These are phyloP conservation scores for Verticillium longisporum DNA, from an alignment of 2,329 filamentous ascomycete species.

Conservation along the genomic window DNA sequence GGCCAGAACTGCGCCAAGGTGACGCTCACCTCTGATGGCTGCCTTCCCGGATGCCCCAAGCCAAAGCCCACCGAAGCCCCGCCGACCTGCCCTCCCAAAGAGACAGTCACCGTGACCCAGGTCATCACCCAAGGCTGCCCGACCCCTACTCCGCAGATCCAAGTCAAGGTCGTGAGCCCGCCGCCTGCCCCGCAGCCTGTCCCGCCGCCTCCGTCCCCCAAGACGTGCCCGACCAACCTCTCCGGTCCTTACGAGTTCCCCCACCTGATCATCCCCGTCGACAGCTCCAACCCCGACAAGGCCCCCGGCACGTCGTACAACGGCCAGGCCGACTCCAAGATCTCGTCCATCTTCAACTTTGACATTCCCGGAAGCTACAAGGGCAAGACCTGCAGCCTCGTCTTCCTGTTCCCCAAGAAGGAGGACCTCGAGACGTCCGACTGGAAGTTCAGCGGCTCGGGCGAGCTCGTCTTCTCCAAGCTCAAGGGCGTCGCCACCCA, in stretches of 20 bases:
- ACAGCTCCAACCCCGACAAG: constrained; percentile 43
- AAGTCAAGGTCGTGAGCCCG: no score
- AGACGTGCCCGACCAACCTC: constrained; percentile 36
- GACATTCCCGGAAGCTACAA: constrained; percentile 48
- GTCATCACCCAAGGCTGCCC: neutral
- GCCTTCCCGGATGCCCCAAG: constrained; percentile 15
- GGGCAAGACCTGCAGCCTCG: constrained; percentile 54
- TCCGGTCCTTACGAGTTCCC: constrained; percentile 46
- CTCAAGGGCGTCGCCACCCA: constrained; percentile 37
- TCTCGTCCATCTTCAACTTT: constrained; percentile 63
- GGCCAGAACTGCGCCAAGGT: constrained; percentile 40
- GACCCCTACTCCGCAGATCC: no score
- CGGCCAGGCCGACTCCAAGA: constrained; percentile 44
- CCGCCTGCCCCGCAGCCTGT: constrained; percentile 2
- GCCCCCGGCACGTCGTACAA: constrained; percentile 47
- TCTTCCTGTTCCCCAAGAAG: constrained; percentile 57
- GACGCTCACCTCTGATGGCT: constrained; percentile 33
- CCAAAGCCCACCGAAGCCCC: neutral
- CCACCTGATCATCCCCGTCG: constrained; percentile 55
- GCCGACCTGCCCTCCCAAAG: neutral
- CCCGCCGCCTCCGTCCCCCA: constrained; percentile 4
- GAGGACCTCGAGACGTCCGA: constrained; percentile 52
- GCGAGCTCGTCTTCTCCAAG: constrained; percentile 44
- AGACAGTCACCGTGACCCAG: neutral
- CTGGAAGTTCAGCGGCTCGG: constrained; percentile 40